phyloP scores from a whole-genome alignment of 257 asterid species.

The Solanum neorickii region DNA sequence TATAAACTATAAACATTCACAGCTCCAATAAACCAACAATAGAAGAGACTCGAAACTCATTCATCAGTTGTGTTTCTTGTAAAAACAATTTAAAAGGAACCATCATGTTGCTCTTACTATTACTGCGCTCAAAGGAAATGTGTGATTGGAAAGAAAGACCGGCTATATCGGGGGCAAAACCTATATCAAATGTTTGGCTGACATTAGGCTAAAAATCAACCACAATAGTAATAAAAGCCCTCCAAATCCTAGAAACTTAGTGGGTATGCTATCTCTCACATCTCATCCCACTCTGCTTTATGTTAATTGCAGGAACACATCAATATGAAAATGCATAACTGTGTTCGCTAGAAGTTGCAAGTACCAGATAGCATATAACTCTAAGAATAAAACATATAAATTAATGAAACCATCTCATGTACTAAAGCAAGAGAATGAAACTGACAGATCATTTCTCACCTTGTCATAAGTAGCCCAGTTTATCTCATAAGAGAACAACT shows the following conservation, averaged over 20 bases:
- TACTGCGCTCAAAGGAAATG: neutral
- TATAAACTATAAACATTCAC: neutral
- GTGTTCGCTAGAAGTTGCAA: neutral
- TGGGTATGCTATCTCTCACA: neutral
- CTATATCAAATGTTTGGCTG: neutral
- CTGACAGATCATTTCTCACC: constrained; percentile 32
- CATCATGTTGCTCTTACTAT: neutral
- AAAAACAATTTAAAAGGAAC: neutral
- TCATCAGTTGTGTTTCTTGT: neutral
- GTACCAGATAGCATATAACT: neutral
- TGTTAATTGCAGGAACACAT: neutral
- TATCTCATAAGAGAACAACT: constrained; percentile 78
- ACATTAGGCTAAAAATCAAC: neutral
- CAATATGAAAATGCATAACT: neutral
- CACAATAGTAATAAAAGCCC: neutral
- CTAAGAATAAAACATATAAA: neutral
- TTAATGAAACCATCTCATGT: neutral
- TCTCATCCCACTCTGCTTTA: neutral
- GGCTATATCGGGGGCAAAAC: neutral
- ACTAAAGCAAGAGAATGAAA: neutral
- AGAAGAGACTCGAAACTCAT: neutral
- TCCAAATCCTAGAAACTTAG: neutral
- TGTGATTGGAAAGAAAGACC: neutral
- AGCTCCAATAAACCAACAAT: neutral
- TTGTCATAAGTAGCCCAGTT: constrained; percentile 79